Base-by-base conservation (phyloP, 148 eudicot species). In the Rhododendron griersonianum region DNA sequence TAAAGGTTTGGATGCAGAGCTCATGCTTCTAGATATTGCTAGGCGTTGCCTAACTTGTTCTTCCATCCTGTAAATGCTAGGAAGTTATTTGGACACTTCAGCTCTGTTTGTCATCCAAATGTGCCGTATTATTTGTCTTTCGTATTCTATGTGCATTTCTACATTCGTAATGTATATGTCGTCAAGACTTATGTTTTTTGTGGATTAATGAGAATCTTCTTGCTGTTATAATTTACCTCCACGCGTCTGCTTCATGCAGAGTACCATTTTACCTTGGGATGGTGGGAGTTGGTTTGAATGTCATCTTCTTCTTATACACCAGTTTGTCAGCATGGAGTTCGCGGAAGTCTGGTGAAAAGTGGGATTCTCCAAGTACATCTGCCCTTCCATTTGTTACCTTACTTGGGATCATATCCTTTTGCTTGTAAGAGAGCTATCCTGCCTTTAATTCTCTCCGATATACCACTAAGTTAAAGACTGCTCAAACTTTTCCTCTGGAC, bases 201-300 rank as follows among this genome's bases (percentile, higher is more conserved):
- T 37, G 10, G 75, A 61, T 19, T 23, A 82, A 23, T 61, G 82
- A 85, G 74, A 16, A 51, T 86, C 65, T 41, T 61, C 37, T 21
- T 83, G 74, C 50, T 63, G 44, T 45, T 80, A 63, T 35, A 48
- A 4, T 16, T 82, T 48, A 81, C 13, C 33, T 8, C 82, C 33
- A 1, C 51, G 18, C 28, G 11, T 85, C 6, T 78, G 15, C 69
- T 88, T 73, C 25, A 55, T 92, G 95, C 98, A 96, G 98, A 89
- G 88, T 91, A 88, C 98, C 98, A 9, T 89, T 96, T 57, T 96
- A 93, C 91, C 81, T 96, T 67, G 98, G 98, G 83, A 87, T 96
- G 87, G 87, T 89, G 59, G 92, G 96, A 73, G 90, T 93, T 73
- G 73, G 90, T 87, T 83, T 94, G 48, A 94, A 92, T 80, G 88